These are phyloP conservation scores for Cardiospermum halicacabum DNA, from an alignment of 345 rosid species.

Conservation along the genomic window DNA sequence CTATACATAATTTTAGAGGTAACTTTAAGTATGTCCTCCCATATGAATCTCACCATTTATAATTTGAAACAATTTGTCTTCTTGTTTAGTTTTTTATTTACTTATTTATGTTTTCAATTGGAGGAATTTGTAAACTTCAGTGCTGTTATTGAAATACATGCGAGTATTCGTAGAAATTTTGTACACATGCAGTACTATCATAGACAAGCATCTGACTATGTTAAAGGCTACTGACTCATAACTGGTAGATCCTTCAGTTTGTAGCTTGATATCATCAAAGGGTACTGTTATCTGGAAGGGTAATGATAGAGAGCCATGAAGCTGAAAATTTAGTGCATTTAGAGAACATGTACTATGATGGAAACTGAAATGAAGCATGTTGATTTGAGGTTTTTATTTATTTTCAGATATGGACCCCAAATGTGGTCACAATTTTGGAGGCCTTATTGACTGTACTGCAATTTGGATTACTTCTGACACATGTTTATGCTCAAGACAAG, in stretches of 20 bases:
- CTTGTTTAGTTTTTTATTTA: not conserved
- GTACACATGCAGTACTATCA: not conserved
- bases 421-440: conserved; percentile 78
- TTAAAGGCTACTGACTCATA: not conserved
- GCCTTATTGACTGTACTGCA: conserved; percentile 81
- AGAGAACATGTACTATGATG: not conserved
- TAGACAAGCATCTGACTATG: not conserved
- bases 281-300: not conserved
- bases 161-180: not conserved
- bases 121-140: conserved; percentile 1
- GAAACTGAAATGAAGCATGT: conserved; percentile 7
- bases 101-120: not conserved
- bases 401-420: conserved; percentile 87
- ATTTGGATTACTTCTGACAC: conserved; percentile 62
- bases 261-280: not conserved
- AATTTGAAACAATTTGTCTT: conserved; percentile 3
- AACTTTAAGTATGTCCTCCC: conserved; percentile 9
- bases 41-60: conserved; percentile 2
- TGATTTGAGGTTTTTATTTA: conserved; percentile 13
- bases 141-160: not conserved
- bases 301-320: not conserved
- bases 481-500: conserved; percentile 93
- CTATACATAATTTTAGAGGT: conserved; percentile 91
- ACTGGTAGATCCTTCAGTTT: not conserved
- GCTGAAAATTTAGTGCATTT: not conserved